A percentile compares a stretch with the other conserved stretches of the same genome.
phyloP scores from a whole-genome alignment of 2,329 filamentous ascomycete species.

The Cladophialophora immunda region DNA sequence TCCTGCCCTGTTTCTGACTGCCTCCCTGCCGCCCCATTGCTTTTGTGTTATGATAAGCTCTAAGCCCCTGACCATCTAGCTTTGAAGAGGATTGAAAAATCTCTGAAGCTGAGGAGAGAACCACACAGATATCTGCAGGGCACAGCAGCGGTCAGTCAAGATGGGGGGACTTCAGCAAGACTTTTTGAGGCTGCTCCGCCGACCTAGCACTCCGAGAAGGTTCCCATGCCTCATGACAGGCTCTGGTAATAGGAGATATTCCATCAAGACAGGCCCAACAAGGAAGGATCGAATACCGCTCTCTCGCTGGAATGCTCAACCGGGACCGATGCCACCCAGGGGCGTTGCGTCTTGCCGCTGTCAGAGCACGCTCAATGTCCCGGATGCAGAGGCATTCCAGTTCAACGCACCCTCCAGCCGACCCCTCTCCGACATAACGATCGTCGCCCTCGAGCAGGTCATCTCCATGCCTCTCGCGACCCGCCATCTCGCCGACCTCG shows the following conservation, averaged over 20 bases:
- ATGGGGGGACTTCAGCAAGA: neutral
- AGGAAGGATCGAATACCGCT: neutral
- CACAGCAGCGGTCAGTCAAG: neutral
- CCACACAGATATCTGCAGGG: neutral
- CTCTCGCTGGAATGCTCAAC: neutral
- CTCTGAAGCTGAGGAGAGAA: neutral
- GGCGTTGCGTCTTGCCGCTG: neutral
- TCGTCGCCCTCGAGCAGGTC: conserved; percentile 64
- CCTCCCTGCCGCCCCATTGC: neutral
- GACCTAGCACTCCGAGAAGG: neutral
- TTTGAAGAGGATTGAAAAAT: neutral
- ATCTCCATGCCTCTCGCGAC: conserved; percentile 65
- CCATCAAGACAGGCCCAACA: neutral
- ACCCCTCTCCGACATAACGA: conserved; percentile 57
- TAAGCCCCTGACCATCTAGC: neutral
- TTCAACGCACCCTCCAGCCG: conserved; percentile 36
- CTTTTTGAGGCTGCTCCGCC: neutral
- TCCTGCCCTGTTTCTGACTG: neutral
- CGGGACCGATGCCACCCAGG: neutral
- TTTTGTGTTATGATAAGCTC: too few relatives aligned
- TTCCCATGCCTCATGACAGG: neutral
- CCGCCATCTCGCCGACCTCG: conserved; percentile 62
- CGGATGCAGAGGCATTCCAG: conserved; percentile 14
- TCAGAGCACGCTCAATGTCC: conserved; percentile 6
- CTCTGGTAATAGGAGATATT: neutral